Evolutionary conservation across 1,139 yeast species (phyloP).

Genomic region (Pichia kudriavzevii): DNA sequence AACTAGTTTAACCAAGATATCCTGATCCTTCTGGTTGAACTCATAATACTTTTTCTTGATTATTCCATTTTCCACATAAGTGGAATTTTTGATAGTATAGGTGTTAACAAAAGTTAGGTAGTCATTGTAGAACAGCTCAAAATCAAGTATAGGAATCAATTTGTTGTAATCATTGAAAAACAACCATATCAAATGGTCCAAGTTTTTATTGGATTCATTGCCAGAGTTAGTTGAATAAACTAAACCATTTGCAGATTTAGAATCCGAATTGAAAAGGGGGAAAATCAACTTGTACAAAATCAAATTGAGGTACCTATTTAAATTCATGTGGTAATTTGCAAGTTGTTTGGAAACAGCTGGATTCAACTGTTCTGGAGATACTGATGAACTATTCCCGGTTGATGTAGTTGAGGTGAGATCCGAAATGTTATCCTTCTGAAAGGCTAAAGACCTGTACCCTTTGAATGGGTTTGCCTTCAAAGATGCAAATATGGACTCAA

Average conservation of each 20-base stretch:
- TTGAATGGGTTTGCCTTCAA: conserved; percentile 22
- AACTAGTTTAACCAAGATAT: conserved; percentile 37
- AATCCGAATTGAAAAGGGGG: conserved; percentile 21
- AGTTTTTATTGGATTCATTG: conserved; percentile 27
- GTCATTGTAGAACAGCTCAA: conserved; percentile 46
- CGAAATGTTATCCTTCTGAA: too few relatives aligned
- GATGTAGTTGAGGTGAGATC: conserved; percentile 3
- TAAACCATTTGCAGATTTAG: conserved; percentile 1
- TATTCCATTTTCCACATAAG: conserved; percentile 31
- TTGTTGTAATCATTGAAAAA: conserved; percentile 51
- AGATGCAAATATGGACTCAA: conserved; percentile 19
- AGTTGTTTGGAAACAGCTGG: conserved; percentile 12
- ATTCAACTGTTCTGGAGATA: conserved; percentile 2
- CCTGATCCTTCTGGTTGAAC: conserved; percentile 44
- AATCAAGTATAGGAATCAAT: conserved; percentile 56
- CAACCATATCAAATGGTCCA: conserved; percentile 46
- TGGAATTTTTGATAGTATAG: conserved; percentile 45
- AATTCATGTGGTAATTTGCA: conserved; percentile 28
- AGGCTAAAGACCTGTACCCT: conserved; percentile 20
- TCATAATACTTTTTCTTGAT: conserved; percentile 34
- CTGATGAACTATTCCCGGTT: neutral
- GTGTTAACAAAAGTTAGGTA: conserved; percentile 52
- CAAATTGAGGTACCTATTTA: conserved; percentile 28
- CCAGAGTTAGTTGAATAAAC: neutral
- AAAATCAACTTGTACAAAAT: conserved; percentile 27